Evolutionary conservation across 257 asterid genomes (phyloP), one percentile per base, ranked within the genome.

Genomic region (Prunella vulgaris): DNA sequence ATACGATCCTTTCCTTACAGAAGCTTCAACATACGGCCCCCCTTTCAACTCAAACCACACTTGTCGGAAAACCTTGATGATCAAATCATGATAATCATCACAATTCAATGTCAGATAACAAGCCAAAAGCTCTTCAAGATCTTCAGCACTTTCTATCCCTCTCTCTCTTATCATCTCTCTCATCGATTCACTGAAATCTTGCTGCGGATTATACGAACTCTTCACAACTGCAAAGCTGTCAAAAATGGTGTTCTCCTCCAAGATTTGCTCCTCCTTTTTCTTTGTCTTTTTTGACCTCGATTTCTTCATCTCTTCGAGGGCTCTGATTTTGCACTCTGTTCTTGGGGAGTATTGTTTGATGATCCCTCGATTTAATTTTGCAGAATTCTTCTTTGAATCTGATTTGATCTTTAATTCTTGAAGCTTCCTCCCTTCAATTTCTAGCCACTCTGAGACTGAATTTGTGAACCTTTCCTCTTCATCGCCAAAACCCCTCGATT

Each of bases 131-230:
- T 88, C 81, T 73, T 88, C 96, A 7, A 93, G 95, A 67, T 90
- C 95, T 28, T 84, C 81, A 0, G 92, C 76, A 13, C 44, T 77
- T 46, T 68, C 61, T 44, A 93, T 85, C 10, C 85, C 84, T 51
- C 77, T 84, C 80, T 84, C 93, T 18, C 75, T 75, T 38, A 93
- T 90, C 98, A 93, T 93, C 82, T 90, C 96, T 8, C 84, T 60
- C 98, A 93, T 93, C 0, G 98, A 93, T 5, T 93, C 88, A 64
- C 87, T 83, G 83, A 93, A 93, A 59, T 93, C 98, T 46, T 67
- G 60, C 27, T 77, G 74, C 0, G 96, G 96, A 58, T 88, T 68
- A 25, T 66, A 76, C 14, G 98, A 90, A 68, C 80, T 84, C 82
- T 87, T 88, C 60, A 73, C 80, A 64, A 93, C 84, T 0, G 96